phyloP scores from a whole-genome alignment of 2,329 filamentous ascomycete genomes.

The Grosmannia serpens region DNA sequence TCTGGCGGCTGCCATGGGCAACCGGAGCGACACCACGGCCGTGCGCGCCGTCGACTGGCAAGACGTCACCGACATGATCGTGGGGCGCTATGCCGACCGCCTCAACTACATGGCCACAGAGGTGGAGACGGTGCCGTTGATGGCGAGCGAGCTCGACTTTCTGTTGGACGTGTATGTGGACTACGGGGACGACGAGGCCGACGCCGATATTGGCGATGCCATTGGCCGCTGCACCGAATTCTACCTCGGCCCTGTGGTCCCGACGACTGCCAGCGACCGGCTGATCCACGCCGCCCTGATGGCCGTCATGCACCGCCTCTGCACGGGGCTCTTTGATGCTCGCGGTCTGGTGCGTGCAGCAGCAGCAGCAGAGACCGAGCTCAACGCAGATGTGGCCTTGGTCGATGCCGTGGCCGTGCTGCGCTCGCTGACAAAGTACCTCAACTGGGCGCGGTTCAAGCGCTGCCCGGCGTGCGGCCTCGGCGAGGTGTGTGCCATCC shows the following conservation, averaged over 20 bases:
- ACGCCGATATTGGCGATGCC: not conserved
- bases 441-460: conserved; percentile 2
- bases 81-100: not conserved
- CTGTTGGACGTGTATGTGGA: not conserved
- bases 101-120: not conserved
- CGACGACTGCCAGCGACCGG: not conserved
- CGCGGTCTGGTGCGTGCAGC: not conserved
- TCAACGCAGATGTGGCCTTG: not conserved
- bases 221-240: not conserved
- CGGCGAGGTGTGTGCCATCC: not conserved
- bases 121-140: not conserved
- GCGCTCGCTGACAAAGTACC: not conserved
- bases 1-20: not conserved
- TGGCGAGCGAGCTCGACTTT: not conserved
- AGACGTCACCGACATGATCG: conserved; percentile 2
- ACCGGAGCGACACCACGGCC: not conserved
- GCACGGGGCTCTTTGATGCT: not conserved
- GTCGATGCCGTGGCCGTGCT: not conserved
- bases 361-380: not conserved
- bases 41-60: not conserved
- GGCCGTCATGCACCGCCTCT: not conserved
- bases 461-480: not conserved
- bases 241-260: not conserved
- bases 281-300: conserved; percentile 5
- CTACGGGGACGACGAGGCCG: not conserved